phyloP scores from a whole-genome alignment of 805 yeast genomes.

The Ogataea paradorogensis region DNA sequence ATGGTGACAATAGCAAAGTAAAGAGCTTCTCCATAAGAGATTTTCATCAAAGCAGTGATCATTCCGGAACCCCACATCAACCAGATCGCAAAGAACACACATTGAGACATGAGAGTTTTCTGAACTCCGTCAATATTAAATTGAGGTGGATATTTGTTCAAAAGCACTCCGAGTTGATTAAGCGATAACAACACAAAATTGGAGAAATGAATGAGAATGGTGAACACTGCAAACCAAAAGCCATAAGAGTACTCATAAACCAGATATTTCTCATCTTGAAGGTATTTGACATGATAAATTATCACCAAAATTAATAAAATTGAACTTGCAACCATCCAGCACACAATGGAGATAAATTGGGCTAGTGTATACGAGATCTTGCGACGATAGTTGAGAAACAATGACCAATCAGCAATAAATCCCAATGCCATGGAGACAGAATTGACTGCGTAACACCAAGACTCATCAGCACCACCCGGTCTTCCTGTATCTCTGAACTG shows the following conservation, averaged over 20 bases:
- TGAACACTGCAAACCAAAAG: constrained; percentile 74
- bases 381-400: constrained; percentile 66
- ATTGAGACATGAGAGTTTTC: constrained; percentile 69
- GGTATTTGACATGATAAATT: constrained; percentile 27
- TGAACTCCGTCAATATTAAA: constrained; percentile 68
- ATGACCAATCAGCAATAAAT: constrained; percentile 60
- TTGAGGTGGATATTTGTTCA: constrained; percentile 62
- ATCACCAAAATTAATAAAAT: constrained; percentile 50
- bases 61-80: constrained; percentile 66
- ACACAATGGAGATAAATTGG: constrained; percentile 57
- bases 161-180: constrained; percentile 61
- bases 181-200: constrained; percentile 52
- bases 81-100: constrained; percentile 66
- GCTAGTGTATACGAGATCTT: constrained; percentile 55
- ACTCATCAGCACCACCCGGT: constrained; percentile 34
- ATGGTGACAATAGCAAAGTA: constrained; percentile 73
- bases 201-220: constrained; percentile 56
- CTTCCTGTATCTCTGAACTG: constrained; percentile 20
- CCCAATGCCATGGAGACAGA: constrained; percentile 64
- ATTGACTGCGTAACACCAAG: constrained; percentile 54
- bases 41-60: constrained; percentile 43
- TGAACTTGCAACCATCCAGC: constrained; percentile 61
- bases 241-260: constrained; percentile 50
- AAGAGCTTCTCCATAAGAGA: constrained; percentile 62
- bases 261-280: constrained; percentile 16